phyloP scores from a whole-genome alignment of 768 basidiomycete species.

The Lepiota venenata region DNA sequence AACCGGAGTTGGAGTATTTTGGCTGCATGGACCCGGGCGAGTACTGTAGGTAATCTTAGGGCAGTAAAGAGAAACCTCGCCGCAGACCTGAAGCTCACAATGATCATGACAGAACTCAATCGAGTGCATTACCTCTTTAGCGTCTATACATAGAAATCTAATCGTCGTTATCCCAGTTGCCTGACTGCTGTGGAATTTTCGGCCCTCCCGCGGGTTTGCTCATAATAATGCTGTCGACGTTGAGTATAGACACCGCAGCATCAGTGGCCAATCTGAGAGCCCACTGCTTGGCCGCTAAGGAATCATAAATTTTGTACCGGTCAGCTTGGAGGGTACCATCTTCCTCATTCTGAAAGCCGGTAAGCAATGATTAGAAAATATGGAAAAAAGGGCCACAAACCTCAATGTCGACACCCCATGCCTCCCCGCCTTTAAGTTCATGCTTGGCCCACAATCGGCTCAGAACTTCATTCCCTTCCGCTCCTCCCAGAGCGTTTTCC shows the following conservation, averaged over 20 bases:
- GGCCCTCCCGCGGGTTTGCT: constrained; percentile 91
- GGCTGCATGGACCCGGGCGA: too few species aligned
- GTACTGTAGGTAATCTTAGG: too few species aligned
- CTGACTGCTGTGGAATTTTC: constrained; percentile 82
- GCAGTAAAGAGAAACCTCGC: too few species aligned
- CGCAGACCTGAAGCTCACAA: too few species aligned
- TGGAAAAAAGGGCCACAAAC: constrained; percentile 33
- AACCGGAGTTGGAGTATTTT: too few species aligned
- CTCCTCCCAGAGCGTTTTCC: constrained; percentile 91
- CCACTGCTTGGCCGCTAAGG: constrained; percentile 89
- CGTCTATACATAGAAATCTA: constrained; percentile 18
- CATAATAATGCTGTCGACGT: constrained; percentile 98
- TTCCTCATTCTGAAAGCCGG: constrained; percentile 52
- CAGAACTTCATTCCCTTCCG: constrained; percentile 90
- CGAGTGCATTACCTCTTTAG: too few species aligned
- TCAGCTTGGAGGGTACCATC: constrained; percentile 72
- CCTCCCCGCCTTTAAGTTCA: constrained; percentile 66
- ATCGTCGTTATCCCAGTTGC: constrained; percentile 85
- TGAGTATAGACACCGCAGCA: constrained; percentile 85
- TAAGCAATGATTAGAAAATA: not conserved
- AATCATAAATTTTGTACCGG: constrained; percentile 73
- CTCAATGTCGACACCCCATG: constrained; percentile 89
- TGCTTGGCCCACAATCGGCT: constrained; percentile 90
- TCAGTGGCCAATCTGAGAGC: constrained; percentile 89
- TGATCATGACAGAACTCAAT: too few species aligned